Evolutionary conservation across 306 rosid species (phyloP), one percentile per base, ranked within the genome.

Genomic region (Prunus mume): DNA sequence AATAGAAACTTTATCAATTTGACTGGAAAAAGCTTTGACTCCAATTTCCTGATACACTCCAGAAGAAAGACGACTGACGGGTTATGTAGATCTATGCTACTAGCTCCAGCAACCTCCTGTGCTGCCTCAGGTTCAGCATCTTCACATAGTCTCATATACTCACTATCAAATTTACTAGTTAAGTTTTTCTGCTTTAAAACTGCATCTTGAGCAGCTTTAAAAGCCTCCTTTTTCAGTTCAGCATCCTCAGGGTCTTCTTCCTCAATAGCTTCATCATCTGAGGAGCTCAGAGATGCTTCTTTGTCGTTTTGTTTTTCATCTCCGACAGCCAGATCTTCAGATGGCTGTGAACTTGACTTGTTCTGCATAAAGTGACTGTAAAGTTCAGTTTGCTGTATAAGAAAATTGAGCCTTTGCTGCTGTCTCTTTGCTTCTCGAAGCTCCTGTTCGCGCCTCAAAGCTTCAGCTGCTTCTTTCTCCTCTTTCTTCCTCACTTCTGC

Each of bases 341-440:
- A 83, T 45, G 93, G 80, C 80, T 87, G 85, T 69, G 88, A 70
- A 82, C 83, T 92, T 70, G 96, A 76, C 88, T 96, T 96, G 87
- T 96, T 92, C 88, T 89, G 98, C 99, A 96, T 92, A 80, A 96
- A 96, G 85, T 96, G 99, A 87, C 99, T 92, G 80, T 96, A 96
- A 69, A 96, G 87, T 84, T 96, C 99, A 22, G 99, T 96, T 80
- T 96, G 99, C 80, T 96, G 97, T 82, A 96, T 96, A 71, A 96
- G 97, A 87, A 96, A 96, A 88, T 89, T 96, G 84, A 96, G 93
- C 82, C 97, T 88, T 82, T 96, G 99, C 87, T 93, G 96, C 74
- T 96, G 99, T 81, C 99, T 91, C 97, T 91, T 96, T 61, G 99
- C 96, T 84, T 96, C 99, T 73, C 99, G 91, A 69, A 89, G 90